Percentiles rank a stretch among this genome's conserved stretches.
These are phyloP conservation scores for Blastobotrys arbuscula DNA, from an alignment of 1,139 yeast species.

Conservation along the genomic window DNA sequence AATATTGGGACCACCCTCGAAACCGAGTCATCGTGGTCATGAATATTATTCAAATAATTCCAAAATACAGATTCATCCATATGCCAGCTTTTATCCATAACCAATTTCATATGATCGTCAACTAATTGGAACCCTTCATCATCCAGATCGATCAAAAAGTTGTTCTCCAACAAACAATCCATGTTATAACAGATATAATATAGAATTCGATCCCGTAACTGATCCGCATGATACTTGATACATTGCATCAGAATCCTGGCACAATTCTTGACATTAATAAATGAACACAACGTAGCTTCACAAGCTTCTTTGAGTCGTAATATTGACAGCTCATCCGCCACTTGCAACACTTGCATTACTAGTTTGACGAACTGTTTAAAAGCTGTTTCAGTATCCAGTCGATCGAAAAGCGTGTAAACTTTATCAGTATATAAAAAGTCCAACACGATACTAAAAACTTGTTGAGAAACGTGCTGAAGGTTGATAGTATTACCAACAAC, in stretches of 20 bases:
- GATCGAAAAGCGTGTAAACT: conserved; percentile 43
- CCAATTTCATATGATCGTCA: conserved; percentile 28
- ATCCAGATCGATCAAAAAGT: conserved; percentile 28
- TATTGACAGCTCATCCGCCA: conserved; percentile 61
- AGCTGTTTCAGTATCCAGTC: conserved; percentile 13
- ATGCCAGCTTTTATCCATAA: neutral
- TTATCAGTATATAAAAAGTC: conserved; percentile 55
- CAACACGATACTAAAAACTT: conserved; percentile 49
- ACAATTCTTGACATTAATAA: conserved; percentile 57
- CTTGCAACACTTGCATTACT: conserved; percentile 53
- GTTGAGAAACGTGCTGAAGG: conserved; percentile 34
- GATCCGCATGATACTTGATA: conserved; percentile 45
- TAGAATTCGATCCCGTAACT: conserved; percentile 54
- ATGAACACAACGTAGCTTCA: conserved; percentile 56
- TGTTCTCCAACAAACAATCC: conserved; percentile 56
- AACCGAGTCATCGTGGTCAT: neutral
- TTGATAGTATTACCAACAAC: conserved; percentile 7
- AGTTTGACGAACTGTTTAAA: conserved; percentile 49
- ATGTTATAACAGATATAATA: conserved; percentile 67
- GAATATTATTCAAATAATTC: conserved; percentile 1
- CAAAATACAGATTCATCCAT: conserved; percentile 6
- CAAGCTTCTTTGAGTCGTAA: conserved; percentile 55
- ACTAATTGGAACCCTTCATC: conserved; percentile 30
- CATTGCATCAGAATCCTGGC: conserved; percentile 52
- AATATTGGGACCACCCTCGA: neutral